Conservation (phyloP, 2,329 filamentous ascomycete genomes). For the Colletotrichum sojae region DNA sequence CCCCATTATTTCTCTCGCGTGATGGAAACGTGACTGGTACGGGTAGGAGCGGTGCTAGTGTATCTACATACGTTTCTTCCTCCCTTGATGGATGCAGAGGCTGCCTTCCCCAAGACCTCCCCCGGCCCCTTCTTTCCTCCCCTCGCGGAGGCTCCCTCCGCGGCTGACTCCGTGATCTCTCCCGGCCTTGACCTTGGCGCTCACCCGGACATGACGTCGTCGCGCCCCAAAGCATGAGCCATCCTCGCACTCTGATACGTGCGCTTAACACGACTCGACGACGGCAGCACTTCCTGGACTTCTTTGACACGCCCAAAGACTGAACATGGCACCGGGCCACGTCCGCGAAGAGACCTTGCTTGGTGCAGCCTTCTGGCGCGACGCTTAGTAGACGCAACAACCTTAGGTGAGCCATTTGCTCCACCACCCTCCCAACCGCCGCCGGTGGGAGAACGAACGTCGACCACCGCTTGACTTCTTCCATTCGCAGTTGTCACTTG, state of each 20-base stretch:
- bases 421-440: constrained; percentile 13
- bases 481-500: background rate
- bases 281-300: background rate
- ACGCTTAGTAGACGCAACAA: constrained; percentile 2
- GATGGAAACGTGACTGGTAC: background rate
- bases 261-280: constrained; percentile 32
- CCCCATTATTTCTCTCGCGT: background rate
- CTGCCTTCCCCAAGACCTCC: background rate
- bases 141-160: constrained; percentile 6
- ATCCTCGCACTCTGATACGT: constrained; percentile 30
- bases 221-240: constrained; percentile 1
- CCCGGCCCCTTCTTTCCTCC: constrained; percentile 6
- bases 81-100: no score
- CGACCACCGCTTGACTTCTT: background rate
- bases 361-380: background rate
- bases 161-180: constrained; percentile 5
- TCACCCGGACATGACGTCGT: constrained; percentile 33
- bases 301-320: background rate
- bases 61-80: no score
- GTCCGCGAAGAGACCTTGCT: constrained; percentile 2
- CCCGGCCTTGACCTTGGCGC: constrained; percentile 24
- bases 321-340: constrained; percentile 8
- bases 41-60: background rate
- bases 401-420: background rate
- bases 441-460: background rate